Conservation (phyloP, 352 stramenopile species). For the Phytopythium vexans region DNA sequence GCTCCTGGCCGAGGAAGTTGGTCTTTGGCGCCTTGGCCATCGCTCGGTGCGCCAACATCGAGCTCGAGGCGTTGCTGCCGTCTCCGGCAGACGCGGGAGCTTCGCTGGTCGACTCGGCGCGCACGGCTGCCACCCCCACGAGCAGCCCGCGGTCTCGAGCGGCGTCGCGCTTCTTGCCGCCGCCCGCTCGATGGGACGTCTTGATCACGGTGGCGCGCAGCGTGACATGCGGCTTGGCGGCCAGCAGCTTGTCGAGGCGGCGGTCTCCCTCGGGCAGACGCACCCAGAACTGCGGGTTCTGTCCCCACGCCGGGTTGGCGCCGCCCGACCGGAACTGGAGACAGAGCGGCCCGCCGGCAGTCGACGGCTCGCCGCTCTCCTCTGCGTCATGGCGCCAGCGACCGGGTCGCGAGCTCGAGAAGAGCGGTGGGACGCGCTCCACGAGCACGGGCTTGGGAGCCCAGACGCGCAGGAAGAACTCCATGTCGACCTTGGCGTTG, state of each 20-base stretch:
- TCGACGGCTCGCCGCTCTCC: slow-evolving; percentile 46
- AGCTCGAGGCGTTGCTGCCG: slow-evolving; percentile 20
- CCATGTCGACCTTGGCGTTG: slow-evolving; percentile 81
- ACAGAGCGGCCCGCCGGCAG: slow-evolving; percentile 72
- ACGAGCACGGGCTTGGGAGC: slow-evolving; percentile 64
- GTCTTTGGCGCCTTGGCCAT: slow-evolving; percentile 54
- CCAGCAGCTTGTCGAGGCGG: slow-evolving; percentile 19
- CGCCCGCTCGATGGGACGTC: slow-evolving; percentile 48
- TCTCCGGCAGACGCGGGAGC: slow-evolving; percentile 13
- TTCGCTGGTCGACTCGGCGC: slow-evolving; percentile 9
- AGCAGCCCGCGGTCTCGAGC: slow-evolving; percentile 58
- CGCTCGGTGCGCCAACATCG: slow-evolving; percentile 21
- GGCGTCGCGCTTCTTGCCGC: slow-evolving; percentile 47
- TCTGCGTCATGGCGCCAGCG: slow-evolving; percentile 57
- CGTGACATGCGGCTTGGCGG: slow-evolving; percentile 40
- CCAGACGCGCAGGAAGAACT: slow-evolving; percentile 90
- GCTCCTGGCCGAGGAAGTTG: slow-evolving; percentile 68
- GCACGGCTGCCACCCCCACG: slow-evolving; percentile 56
- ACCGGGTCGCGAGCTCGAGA: slow-evolving; percentile 60
- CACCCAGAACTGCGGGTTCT: slow-evolving; percentile 90
- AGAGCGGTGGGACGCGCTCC: slow-evolving; percentile 66
- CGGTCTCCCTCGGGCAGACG: slow-evolving; percentile 29
- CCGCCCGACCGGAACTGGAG: not conserved
- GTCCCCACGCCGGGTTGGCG: slow-evolving; percentile 62
- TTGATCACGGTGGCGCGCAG: slow-evolving; percentile 74